These are phyloP conservation scores for Haplosporangium gracile DNA, from an alignment of 192 early-diverging fungal species.

Conservation along the genomic window DNA sequence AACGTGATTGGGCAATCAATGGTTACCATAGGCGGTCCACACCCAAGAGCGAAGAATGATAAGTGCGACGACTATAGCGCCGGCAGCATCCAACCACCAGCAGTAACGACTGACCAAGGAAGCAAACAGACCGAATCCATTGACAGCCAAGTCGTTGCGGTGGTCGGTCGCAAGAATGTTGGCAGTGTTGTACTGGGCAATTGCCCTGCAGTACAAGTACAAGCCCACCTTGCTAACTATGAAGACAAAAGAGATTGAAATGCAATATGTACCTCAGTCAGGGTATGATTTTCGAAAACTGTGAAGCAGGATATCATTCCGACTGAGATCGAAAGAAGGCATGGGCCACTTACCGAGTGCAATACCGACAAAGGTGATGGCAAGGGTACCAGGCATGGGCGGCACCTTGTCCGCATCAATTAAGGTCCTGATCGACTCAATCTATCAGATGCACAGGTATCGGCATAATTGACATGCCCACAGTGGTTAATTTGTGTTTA, in stretches of 20 bases:
- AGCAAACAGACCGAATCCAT: conserved; percentile 77
- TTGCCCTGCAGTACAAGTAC: conserved; percentile 75
- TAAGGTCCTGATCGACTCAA: conserved; percentile 75
- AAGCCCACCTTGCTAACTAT: conserved; percentile 71
- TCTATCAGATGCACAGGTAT: conserved; percentile 31
- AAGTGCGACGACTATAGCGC: conserved; percentile 76
- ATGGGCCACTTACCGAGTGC: conserved; percentile 62
- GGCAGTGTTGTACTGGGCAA: conserved; percentile 72
- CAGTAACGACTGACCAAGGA: conserved; percentile 71
- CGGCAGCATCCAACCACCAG: conserved; percentile 82
- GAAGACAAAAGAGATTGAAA: not conserved
- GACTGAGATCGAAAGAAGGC: no score
- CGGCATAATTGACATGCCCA: not conserved
- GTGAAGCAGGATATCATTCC: no score
- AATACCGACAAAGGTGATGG: conserved; percentile 65
- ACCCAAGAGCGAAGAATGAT: conserved; percentile 80
- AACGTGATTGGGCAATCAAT: not conserved
- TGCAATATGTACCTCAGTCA: no score
- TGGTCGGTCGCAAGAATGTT: conserved; percentile 79
- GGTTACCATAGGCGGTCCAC: conserved; percentile 66
- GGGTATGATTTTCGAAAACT: no score
- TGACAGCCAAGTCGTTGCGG: conserved; percentile 81
- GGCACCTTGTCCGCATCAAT: conserved; percentile 55
- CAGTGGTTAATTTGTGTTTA: not conserved
- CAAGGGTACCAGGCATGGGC: conserved; percentile 61